phyloP scores from a whole-genome alignment of 805 yeast species.

The Babjeviella inositovora region DNA sequence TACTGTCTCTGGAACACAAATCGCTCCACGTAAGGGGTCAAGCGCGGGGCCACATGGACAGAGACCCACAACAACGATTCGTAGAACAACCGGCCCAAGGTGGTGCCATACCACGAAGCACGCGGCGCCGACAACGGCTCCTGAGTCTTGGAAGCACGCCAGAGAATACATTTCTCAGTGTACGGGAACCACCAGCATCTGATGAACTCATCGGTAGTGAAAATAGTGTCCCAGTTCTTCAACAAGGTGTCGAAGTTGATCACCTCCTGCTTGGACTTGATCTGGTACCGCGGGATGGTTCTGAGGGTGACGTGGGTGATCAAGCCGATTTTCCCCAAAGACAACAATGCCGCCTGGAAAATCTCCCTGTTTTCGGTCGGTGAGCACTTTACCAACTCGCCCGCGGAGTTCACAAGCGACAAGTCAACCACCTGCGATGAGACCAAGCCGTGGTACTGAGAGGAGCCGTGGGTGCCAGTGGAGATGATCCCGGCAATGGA shows the following conservation, averaged over 20 bases:
- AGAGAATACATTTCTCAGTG: constrained; percentile 66
- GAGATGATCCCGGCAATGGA: constrained; percentile 91
- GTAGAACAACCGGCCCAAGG: constrained; percentile 63
- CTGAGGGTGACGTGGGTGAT: constrained; percentile 77
- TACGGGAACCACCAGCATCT: constrained; percentile 98
- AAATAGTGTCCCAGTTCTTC: constrained; percentile 57
- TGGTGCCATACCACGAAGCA: constrained; percentile 76
- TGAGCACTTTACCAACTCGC: constrained; percentile 55
- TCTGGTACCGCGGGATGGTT: constrained; percentile 69
- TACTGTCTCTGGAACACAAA: constrained; percentile 80
- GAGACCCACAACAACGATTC: constrained; percentile 69
- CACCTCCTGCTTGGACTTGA: constrained; percentile 70
- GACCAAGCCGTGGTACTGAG: constrained; percentile 83
- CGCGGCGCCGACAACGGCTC: constrained; percentile 51
- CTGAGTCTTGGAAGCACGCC: constrained; percentile 75
- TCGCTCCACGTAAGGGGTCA: constrained; percentile 74
- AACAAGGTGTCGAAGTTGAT: constrained; percentile 63
- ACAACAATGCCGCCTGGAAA: constrained; percentile 70
- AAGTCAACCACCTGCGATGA: constrained; percentile 76
- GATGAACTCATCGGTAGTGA: constrained; percentile 84
- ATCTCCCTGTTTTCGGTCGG: constrained; percentile 43
- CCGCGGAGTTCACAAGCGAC: constrained; percentile 60
- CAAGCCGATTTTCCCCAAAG: constrained; percentile 85
- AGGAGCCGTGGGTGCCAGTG: constrained; percentile 94
- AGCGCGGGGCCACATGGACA: constrained; percentile 52